Base-by-base conservation (phyloP, 202 grass and related monocot genomes). In the Panicum virgatum region DNA sequence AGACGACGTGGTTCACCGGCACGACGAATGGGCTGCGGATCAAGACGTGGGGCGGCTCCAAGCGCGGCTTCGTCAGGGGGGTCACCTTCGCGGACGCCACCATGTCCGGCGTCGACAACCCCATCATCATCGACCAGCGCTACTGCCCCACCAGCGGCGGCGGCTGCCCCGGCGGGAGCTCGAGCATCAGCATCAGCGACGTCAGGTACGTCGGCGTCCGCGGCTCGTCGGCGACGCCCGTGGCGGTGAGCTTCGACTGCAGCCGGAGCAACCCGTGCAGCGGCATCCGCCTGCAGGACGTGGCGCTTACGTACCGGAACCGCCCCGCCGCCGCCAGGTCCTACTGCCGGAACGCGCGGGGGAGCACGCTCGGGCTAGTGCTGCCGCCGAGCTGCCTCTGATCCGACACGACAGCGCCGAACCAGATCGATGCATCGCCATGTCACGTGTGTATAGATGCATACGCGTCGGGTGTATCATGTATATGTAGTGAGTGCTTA, bases 111-210 rank as follows among this genome's bases (percentile, higher is more conserved):
- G 96, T 95, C 27, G 62, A 83, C 66, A 88, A 93, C 80, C 96
- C 96, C 16, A 95, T 98, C 76, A 98, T 95, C 79, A 95, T 98
- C 61, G 96, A 98, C 70, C 96, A 98, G 27, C 82, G 93, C 50
- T 98, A 98, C 79, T 98, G 92, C 50, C 96, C 96, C 19, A 0
- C 3, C 2, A 34, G 43, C 38, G 0, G 51, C 39, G 22, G 59
- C 19, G 82, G 80, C 19, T 95, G 92, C 82, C 77, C 88, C 18
- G 46, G 69, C 69, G 11, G 69, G 80, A 93, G 86, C 54, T 97
- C 95, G 4, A 79, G 90, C 1, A 89, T 97, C 83, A 88, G 89
- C 84, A 93, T 97, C 64, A 94, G 86, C 68, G 36, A 84, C 5
- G 92, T 97, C 43, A 88, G 47, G 76, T 97, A 94, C 60, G 57